Conservation (phyloP, 768 basidiomycete genomes). For the Leccinum boreale region DNA sequence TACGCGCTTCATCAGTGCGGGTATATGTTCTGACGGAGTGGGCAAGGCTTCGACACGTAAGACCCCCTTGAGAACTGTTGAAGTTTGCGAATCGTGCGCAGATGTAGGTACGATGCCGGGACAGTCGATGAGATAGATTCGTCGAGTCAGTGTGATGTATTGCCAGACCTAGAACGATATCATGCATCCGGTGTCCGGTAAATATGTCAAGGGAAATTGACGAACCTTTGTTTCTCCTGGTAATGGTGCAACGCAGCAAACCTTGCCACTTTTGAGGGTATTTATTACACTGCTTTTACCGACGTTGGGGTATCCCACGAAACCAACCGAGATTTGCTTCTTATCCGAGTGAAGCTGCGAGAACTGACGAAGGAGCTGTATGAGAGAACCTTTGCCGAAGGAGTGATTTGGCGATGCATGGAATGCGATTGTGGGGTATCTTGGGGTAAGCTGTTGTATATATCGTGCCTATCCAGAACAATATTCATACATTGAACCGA, state of each 20-base stretch:
- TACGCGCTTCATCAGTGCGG: slow-evolving; percentile 84
- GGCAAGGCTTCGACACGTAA: slow-evolving; percentile 93
- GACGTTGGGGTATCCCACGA: slow-evolving; percentile 98
- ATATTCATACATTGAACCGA: neutral
- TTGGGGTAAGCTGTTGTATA: slow-evolving; percentile 91
- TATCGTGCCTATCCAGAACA: slow-evolving; percentile 71
- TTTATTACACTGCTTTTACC: slow-evolving; percentile 98
- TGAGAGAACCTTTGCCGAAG: slow-evolving; percentile 97
- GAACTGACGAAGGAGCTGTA: slow-evolving; percentile 95
- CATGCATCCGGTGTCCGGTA: neutral
- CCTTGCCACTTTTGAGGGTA: slow-evolving; percentile 96
- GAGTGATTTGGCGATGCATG: slow-evolving; percentile 99
- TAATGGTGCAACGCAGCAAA: slow-evolving; percentile 93
- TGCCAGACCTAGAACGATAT: slow-evolving; percentile 75
- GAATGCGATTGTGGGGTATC: slow-evolving; percentile 96
- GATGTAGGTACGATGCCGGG: slow-evolving; percentile 97
- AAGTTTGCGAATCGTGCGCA: slow-evolving; percentile 83
- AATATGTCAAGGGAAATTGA: neutral
- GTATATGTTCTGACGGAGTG: slow-evolving; percentile 90
- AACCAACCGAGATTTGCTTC: slow-evolving; percentile 98
- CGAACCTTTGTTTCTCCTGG: slow-evolving; percentile 92
- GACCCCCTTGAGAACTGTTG: slow-evolving; percentile 94
- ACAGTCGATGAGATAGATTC: slow-evolving; percentile 99
- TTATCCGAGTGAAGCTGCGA: slow-evolving; percentile 97
- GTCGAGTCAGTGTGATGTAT: slow-evolving; percentile 94